Evolutionary conservation across 345 rosid species (phyloP).

Genomic region (Euphorbia tirucalli): DNA sequence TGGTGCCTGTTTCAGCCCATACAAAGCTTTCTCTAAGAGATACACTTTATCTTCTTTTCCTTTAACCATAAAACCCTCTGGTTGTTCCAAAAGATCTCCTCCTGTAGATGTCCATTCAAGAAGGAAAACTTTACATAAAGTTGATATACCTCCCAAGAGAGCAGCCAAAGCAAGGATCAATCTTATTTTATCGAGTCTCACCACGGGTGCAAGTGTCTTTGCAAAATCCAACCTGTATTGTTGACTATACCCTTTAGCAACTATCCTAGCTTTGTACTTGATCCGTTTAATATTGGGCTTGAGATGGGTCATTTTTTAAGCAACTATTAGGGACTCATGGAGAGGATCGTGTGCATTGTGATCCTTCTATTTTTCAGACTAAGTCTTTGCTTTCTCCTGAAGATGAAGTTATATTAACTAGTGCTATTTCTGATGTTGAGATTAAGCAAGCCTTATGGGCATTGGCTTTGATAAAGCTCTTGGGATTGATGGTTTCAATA

Average conservation of each 20-base stretch:
- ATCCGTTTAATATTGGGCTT: no score
- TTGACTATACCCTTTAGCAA: neutral
- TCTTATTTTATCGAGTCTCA: neutral
- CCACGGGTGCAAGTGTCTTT: neutral
- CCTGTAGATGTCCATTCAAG: neutral
- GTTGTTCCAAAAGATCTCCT: neutral
- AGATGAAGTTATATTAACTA: no score
- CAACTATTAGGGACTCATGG: no score
- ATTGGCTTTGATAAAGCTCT: no score
- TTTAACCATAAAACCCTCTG: neutral
- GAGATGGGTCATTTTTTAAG: no score
- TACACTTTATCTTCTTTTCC: neutral
- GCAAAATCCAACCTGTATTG: neutral
- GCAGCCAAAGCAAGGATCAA: neutral
- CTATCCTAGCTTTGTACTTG: neutral
- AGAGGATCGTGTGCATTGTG: no score
- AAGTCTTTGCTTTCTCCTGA: no score
- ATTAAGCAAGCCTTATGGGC: no score
- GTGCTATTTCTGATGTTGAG: no score
- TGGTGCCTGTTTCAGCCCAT: neutral
- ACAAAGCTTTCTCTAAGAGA: neutral
- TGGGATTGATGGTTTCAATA: no score
- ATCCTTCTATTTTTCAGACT: no score
- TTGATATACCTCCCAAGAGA: neutral
- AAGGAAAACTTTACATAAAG: neutral